Percentiles rank a stretch among this genome's conserved stretches.
Evolutionary conservation across 495 filamentous ascomycete species (phyloP).

Genomic region (Xylona heveae): DNA sequence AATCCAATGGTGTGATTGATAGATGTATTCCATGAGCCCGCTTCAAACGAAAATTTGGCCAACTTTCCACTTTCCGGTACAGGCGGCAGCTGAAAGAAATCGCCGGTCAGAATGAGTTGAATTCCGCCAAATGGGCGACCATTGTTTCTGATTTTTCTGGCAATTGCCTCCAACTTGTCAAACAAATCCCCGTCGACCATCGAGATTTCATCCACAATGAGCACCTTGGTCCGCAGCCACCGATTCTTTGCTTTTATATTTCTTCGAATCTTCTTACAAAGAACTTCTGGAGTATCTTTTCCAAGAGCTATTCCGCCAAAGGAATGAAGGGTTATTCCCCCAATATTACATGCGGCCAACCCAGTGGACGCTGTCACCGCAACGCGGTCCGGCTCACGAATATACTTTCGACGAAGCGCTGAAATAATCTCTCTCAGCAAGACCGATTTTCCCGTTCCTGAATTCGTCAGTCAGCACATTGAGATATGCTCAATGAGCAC

Average conservation of each 20-base stretch:
- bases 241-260: conserved; percentile 73
- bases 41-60: conserved; percentile 81
- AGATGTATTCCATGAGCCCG: conserved; percentile 71
- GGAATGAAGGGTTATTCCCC: conserved; percentile 86
- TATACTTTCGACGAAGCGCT: conserved; percentile 53
- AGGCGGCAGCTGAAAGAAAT: conserved; percentile 93
- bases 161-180: conserved; percentile 84
- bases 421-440: conserved; percentile 78
- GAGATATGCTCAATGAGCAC: not conserved
- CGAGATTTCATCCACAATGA: conserved; percentile 88
- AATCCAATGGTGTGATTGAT: conserved; percentile 92
- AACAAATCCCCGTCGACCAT: conserved; percentile 98
- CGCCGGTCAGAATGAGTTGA: conserved; percentile 85
- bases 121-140: conserved; percentile 89
- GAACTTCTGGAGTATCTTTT: conserved; percentile 61
- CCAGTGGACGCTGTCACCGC: conserved; percentile 93
- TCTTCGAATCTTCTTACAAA: conserved; percentile 79
- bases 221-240: conserved; percentile 70
- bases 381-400: conserved; percentile 52
- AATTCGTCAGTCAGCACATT: conserved; percentile 1
- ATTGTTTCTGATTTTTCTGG: conserved; percentile 62
- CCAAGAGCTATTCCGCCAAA: conserved; percentile 91
- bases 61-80: conserved; percentile 60
- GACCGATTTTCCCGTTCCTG: conserved; percentile 78
- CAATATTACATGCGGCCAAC: conserved; percentile 89